Evolutionary conservation across 495 filamentous ascomycete genomes (phyloP).

Genomic region (Hypoxylon fuscum): DNA sequence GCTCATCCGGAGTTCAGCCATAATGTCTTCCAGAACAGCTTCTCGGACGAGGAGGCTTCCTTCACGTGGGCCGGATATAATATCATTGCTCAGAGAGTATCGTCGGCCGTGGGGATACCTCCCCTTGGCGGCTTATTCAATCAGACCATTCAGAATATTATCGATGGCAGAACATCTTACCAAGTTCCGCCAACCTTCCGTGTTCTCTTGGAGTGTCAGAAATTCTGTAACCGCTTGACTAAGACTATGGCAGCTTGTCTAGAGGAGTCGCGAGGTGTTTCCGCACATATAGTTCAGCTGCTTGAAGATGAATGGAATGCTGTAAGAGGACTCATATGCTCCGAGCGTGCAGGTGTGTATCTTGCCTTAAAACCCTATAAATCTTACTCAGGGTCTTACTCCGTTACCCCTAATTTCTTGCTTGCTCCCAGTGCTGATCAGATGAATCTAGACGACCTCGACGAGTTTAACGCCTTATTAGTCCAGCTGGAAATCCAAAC

Average conservation of each 20-base stretch:
- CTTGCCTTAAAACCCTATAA: background rate
- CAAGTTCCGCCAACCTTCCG: constrained; percentile 51
- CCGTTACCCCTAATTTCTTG: background rate
- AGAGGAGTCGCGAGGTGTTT: constrained; percentile 52
- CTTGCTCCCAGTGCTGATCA: background rate
- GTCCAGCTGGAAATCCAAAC: constrained; percentile 55
- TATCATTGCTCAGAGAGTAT: constrained; percentile 53
- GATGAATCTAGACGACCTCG: constrained; percentile 43
- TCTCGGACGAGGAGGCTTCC: constrained; percentile 54
- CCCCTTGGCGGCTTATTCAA: constrained; percentile 52
- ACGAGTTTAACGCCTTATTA: constrained; percentile 51
- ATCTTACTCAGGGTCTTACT: background rate
- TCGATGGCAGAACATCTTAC: constrained; percentile 48
- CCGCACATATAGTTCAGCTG: constrained; percentile 49
- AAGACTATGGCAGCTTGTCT: constrained; percentile 52
- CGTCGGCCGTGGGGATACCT: constrained; percentile 51
- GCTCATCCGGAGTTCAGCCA: constrained; percentile 52
- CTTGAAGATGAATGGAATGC: constrained; percentile 56
- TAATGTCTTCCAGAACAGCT: constrained; percentile 42
- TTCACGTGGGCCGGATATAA: constrained; percentile 58
- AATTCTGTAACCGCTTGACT: constrained; percentile 51
- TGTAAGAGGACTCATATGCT: constrained; percentile 50
- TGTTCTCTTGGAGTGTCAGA: constrained; percentile 52
- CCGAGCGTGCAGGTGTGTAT: constrained; percentile 51
- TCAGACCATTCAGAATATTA: constrained; percentile 50